Base-by-base conservation (phyloP, 441 rosid genomes). In the Gossypium laxum region DNA sequence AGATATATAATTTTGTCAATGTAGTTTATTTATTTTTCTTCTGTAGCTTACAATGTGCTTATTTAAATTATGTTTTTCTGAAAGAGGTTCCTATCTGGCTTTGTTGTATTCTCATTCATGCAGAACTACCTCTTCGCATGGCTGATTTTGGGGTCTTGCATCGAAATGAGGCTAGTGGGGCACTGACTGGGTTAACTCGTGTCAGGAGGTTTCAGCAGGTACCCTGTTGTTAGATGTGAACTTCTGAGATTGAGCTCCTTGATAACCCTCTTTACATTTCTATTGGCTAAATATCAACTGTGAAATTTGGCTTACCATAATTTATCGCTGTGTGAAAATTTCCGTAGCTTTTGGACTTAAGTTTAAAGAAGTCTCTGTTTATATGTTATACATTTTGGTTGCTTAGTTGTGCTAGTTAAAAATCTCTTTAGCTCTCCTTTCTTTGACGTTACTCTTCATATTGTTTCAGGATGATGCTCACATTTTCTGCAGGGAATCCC, bases 121-220 rank as follows among this genome's bases (percentile, higher is more conserved):
- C 83, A 95, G 98, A 92, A 76, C 90, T 95, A 76, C 99, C 98
- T 77, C 84, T 95, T 67, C 84, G 97, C 67, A 22, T 89, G 78
- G 99, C 99, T 70, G 97, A 95, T 86, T 95, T 90, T 80, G 98
- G 99, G 54, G 98, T 85, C 67, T 81, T 95, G 80, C 98, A 92
- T 82, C 97, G 97, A 17, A 92, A 95, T 56, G 99, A 95, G 85
- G 99, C 99, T 72, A 91, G 98, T 83, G 99, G 98, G 73, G 99
- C 96, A 47, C 96, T 95, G 70, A 89, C 92, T 72, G 98, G 99
- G 72, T 82, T 95, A 83, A 92, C 97, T 71, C 96, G 96, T 72
- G 99, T 95, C 69, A 83, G 97, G 77, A 91, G 99, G 79, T 92
- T 95, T 83, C 96, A 91, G 83, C 99, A 95, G 96, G 97, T 94